Base-by-base conservation (phyloP, 352 stramenopile genomes). In the Phytophthora constricta region DNA sequence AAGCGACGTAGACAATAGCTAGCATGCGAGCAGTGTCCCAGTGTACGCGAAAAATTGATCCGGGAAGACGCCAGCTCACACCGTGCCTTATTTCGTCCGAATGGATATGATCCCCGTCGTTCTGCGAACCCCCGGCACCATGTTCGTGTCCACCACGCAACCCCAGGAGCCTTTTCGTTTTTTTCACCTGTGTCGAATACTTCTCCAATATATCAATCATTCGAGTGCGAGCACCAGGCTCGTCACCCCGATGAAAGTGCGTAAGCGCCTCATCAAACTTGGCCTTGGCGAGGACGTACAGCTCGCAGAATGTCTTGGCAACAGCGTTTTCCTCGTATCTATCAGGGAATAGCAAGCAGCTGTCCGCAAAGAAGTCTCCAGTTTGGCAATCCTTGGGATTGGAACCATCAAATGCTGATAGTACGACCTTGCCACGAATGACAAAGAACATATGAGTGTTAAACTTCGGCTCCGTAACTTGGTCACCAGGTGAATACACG, bases 401-500 rank as follows among this genome's bases (percentile, higher is more conserved):
- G 0, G 71, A 80, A 0, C 80, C 78, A 26, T 93, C 77, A 33
- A 89, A 86, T 2, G 75, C 74, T 0, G 77, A 81, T 1, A 91
- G 58, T 5, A 86, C 48, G 16, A 92, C 81, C 0, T 74, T 86
- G 16, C 84, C 84, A 9, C 79, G 80, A 20, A 89, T 83, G 8
- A 91, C 81, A 31, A 91, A 92, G 62, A 90, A 92, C 84, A 91
- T 91, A 49, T 89, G 83, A 17, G 79, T 76, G 31, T 90, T 92
- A 34, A 90, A 82, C 27, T 92, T 92, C 14, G 80, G 80, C 55
- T 92, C 82, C 10, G 85, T 91, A 34, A 92, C 87, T 22, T 76
- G 76, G 28, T 92, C 84, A 13, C 61, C 65, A 1, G 84, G 84
- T 1, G 83, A 85, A 42, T 91, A 92, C 5, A 90, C 82, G 16